Conservation (phyloP, 768 basidiomycete genomes). For the Mycena chlorophos region DNA sequence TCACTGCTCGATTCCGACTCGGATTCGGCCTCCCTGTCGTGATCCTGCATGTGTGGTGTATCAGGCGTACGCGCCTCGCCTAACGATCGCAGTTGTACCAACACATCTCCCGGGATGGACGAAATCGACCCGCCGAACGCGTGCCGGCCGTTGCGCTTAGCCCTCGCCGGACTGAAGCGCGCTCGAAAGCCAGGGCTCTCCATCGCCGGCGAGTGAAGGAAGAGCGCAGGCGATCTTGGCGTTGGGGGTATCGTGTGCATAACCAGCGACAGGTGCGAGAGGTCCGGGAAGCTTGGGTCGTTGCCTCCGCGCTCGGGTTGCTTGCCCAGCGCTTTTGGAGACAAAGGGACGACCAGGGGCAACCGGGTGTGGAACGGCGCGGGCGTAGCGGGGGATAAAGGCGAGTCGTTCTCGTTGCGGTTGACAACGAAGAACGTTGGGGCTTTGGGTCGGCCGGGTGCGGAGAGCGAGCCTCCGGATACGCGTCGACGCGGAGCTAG, state of each 20-base stretch:
- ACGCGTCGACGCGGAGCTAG: slow-evolving; percentile 1
- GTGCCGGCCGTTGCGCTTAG: slow-evolving; percentile 2
- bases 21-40: background rate
- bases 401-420: slow-evolving; percentile 8
- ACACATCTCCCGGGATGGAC: slow-evolving; percentile 3
- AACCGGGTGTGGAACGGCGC: background rate
- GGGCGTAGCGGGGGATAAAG: slow-evolving; percentile 4
- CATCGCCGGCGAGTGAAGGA: background rate
- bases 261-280: background rate
- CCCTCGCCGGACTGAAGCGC: background rate
- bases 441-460: background rate
- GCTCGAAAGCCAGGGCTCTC: background rate
- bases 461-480: slow-evolving; percentile 5
- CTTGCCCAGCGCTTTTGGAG: too few species aligned
- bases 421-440: slow-evolving; percentile 4
- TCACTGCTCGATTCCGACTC: background rate
- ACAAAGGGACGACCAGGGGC: background rate
- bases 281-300: slow-evolving; percentile 1
- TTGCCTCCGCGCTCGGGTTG: background rate
- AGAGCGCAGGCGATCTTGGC: background rate
- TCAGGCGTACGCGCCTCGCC: background rate
- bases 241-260: background rate
- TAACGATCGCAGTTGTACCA: slow-evolving; percentile 5
- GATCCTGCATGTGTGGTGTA: background rate
- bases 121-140: slow-evolving; percentile 12